phyloP scores from a whole-genome alignment of 2,329 filamentous ascomycete genomes.

The Tolypocladium album region DNA sequence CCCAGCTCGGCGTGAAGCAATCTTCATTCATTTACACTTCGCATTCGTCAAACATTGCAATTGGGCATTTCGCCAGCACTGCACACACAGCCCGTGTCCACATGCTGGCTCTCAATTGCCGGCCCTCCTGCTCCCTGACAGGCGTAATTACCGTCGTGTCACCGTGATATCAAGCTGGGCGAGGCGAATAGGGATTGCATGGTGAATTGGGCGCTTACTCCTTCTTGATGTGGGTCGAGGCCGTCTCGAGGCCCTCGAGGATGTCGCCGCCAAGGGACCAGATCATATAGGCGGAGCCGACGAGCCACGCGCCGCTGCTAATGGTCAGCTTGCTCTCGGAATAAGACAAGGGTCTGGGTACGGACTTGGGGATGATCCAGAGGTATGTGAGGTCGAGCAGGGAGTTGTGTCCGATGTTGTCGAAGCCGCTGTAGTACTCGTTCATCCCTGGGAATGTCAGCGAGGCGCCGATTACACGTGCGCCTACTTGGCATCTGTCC shows the following conservation, averaged over 20 bases:
- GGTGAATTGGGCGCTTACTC: constrained; percentile 18
- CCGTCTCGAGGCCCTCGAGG: constrained; percentile 30
- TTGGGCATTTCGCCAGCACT: not conserved
- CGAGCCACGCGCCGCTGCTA: constrained; percentile 43
- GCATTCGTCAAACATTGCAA: not conserved
- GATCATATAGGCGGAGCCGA: constrained; percentile 41
- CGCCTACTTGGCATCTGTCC: not conserved
- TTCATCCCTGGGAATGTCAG: constrained; percentile 33
- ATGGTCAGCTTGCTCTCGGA: not conserved
- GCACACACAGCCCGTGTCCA: not conserved
- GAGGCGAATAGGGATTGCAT: not conserved
- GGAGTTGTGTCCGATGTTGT: constrained; percentile 47
- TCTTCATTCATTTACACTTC: not conserved
- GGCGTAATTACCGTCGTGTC: not conserved
- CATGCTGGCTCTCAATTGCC: no score
- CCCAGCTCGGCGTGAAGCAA: no score
- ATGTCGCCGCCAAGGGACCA: constrained; percentile 38
- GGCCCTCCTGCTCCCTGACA: not conserved
- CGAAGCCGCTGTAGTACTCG: constrained; percentile 44
- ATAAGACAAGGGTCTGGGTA: constrained; percentile 1
- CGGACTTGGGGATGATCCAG: constrained; percentile 51
- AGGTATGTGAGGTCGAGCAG: constrained; percentile 32
- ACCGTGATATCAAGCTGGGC: not conserved
- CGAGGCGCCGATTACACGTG: not conserved
- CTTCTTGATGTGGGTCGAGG: constrained; percentile 25